Percentiles rank a stretch among this genome's conserved stretches.
Evolutionary conservation across 2,329 filamentous ascomycete species (phyloP).

Genomic region (Dactylonectria macrodidyma): DNA sequence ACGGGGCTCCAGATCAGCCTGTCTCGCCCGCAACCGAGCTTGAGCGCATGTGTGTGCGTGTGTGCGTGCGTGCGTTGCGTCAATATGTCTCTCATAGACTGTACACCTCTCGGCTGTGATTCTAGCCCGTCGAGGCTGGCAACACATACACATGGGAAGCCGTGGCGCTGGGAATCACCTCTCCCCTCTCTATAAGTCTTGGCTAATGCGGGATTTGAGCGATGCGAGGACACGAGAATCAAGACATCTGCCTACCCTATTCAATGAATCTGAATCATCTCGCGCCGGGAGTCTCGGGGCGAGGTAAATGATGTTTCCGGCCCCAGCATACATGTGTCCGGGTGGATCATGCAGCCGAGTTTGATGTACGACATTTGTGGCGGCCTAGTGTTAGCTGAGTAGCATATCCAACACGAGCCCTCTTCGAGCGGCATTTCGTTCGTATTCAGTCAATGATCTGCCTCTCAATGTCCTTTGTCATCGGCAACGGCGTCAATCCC

Average conservation of each 20-base stretch:
- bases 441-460: neutral
- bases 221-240: conserved; percentile 11
- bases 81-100: conserved; percentile 16
- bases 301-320: neutral
- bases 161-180: conserved; percentile 5
- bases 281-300: conserved; percentile 1
- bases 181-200: neutral
- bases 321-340: neutral
- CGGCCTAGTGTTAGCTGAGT: conserved; percentile 13
- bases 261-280: conserved; percentile 6
- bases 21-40: conserved; percentile 18
- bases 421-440: conserved; percentile 4
- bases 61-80: conserved; percentile 3
- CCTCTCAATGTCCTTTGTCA: neutral
- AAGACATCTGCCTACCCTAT: neutral
- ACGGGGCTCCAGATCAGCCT: neutral
- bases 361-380: conserved; percentile 19
- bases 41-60: neutral
- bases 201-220: neutral
- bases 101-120: conserved; percentile 12
- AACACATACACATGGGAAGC: conserved; percentile 6
- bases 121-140: neutral
- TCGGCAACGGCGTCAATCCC: neutral
- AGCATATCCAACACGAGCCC: conserved; percentile 3
- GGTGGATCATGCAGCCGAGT: conserved; percentile 11